Evolutionary conservation across 768 basidiomycete genomes (phyloP), one percentile per base, ranked within the genome.

Genomic region (Serendipita vermifera): DNA sequence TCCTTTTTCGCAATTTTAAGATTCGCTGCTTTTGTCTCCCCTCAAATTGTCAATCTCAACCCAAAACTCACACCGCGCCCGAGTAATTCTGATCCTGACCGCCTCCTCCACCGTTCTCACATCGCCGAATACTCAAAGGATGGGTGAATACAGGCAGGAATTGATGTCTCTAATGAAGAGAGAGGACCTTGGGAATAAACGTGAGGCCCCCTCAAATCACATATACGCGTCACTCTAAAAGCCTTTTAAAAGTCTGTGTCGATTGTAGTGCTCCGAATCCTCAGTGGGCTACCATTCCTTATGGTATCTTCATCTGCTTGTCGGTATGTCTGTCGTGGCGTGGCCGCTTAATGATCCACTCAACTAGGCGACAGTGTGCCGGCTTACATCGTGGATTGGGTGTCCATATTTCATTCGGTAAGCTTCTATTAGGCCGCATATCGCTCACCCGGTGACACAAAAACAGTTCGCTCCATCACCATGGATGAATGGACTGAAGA

Each of bases 401-500:
- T 38, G 92, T 96, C 14, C 94, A 98, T 69, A 80, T 97, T 67
- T 87, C 84, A 86, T 73, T 59, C 43, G 61, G 63, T 59, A 35
- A 15, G 22, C n/a, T 55, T 51, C 54, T 17, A n/a, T n/a, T n/a
- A 6, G 17, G 17, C 15, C 17, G 17, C 39, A 41, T 26, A 41
- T 41, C 39, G 26, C 26, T 9, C 15, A 6, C 6, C 39, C 15
- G 26, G 36, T 20, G 29, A 51, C n/a, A 29, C 46, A 26, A 9
- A 22, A 31, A 31, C 46, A 51, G 88, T 94, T 56, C 77, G 92
- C 66, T 90, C 87, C 38, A 80, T 92, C 60, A 91, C 91, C 55
- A 97, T 96, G 93, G 93, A 96, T 70, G 86, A 90, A 61, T 96
- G 92, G 90, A 83, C 87, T 61, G 78, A 82, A 33, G 89, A 93